phyloP scores from a whole-genome alignment of 2,329 filamentous ascomycete species.

The Cladobotryum mycophilum region DNA sequence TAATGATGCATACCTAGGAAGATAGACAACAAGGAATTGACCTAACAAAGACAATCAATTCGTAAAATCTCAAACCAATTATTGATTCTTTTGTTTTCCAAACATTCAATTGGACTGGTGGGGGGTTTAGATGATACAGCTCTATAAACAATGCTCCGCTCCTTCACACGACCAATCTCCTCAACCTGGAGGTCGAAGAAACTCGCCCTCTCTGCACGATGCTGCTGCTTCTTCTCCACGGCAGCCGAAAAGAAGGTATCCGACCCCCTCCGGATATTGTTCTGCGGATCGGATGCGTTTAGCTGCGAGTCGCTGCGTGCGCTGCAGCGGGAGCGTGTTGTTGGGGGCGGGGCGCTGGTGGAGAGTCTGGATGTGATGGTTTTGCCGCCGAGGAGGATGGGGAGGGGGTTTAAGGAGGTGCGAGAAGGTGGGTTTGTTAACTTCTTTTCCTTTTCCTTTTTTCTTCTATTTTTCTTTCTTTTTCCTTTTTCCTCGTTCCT shows the following conservation, averaged over 20 bases:
- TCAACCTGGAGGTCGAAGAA: constrained; percentile 8
- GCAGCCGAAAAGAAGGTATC: constrained; percentile 20
- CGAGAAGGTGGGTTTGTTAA: constrained; percentile 51
- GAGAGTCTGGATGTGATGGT: constrained; percentile 81
- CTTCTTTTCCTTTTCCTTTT: neutral
- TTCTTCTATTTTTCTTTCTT: neutral
- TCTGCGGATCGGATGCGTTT: constrained; percentile 90
- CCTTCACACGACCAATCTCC: constrained; percentile 7
- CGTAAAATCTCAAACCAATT: neutral
- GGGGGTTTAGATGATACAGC: too few relatives aligned
- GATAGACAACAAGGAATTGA: neutral
- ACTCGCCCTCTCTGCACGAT: constrained; percentile 9
- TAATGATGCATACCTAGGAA: neutral
- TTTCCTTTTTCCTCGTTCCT: neutral
- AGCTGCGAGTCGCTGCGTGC: constrained; percentile 72
- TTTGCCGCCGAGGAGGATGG: constrained; percentile 69
- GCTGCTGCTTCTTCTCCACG: constrained; percentile 14
- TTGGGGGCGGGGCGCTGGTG: constrained; percentile 48
- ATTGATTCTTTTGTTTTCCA: neutral
- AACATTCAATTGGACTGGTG: too few relatives aligned
- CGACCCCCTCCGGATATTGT: constrained; percentile 74
- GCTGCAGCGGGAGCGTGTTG: constrained; percentile 54
- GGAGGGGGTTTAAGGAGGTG: constrained; percentile 65
- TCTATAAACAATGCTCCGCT: constrained; percentile 4
- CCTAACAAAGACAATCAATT: neutral